A percentile compares a stretch with the other conserved stretches of the same genome.
Conservation (phyloP, 345 rosid species). For the Hypericum perforatum region DNA sequence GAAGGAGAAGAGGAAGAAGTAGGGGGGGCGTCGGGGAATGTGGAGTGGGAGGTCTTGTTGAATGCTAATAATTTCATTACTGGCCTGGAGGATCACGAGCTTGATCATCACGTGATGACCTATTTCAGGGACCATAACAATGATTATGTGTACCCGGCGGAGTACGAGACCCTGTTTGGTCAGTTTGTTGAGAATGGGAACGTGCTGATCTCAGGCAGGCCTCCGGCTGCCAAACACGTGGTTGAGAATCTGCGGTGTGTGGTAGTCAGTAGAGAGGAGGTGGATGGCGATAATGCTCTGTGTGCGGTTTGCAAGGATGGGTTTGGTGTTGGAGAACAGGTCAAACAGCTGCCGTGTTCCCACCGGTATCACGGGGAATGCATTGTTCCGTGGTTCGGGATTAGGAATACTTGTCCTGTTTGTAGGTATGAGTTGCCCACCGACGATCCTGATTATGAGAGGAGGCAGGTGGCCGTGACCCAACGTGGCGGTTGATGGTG, state of each 20-base stretch:
- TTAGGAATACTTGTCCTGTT: slow-evolving; percentile 91
- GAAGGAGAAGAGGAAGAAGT: too few relatives aligned
- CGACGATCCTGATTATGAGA: slow-evolving; percentile 63
- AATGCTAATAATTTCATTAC: slow-evolving; percentile 50
- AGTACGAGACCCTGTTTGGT: slow-evolving; percentile 63
- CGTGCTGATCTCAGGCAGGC: slow-evolving; percentile 36
- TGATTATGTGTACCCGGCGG: slow-evolving; percentile 51
- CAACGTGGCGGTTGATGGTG: slow-evolving; percentile 14
- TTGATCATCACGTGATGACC: slow-evolving; percentile 31
- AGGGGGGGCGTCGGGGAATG: slow-evolving; percentile 17
- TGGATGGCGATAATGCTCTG: slow-evolving; percentile 30
- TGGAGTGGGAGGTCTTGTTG: slow-evolving; percentile 81
- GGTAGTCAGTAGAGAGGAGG: slow-evolving; percentile 36
- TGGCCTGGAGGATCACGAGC: slow-evolving; percentile 25
- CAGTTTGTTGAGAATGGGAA: slow-evolving; percentile 70
- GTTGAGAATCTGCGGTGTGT: slow-evolving; percentile 53
- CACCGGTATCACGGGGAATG: slow-evolving; percentile 83
- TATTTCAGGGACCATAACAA: slow-evolving; percentile 40
- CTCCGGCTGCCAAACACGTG: slow-evolving; percentile 56
- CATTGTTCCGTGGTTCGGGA: slow-evolving; percentile 70
- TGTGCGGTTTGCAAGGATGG: slow-evolving; percentile 93
- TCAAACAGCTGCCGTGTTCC: slow-evolving; percentile 64
- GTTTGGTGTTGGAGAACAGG: slow-evolving; percentile 43
- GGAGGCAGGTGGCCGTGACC: slow-evolving; percentile 24
- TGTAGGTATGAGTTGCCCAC: slow-evolving; percentile 85